Base-by-base conservation (phyloP, 805 yeast species). In the Brettanomyces sp. region DNA sequence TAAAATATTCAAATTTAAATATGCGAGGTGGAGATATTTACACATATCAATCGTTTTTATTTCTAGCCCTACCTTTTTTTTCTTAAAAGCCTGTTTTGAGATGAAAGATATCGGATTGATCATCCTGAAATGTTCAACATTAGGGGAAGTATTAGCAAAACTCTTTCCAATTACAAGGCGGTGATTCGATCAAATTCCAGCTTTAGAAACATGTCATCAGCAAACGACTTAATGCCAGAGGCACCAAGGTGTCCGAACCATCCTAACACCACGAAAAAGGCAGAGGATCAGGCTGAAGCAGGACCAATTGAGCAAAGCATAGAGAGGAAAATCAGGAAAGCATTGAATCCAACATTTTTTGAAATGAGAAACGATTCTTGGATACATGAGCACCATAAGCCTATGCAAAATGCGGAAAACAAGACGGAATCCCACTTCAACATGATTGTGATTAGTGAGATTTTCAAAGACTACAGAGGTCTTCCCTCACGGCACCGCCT, bases 341-440 rank as follows among this genome's bases (percentile, higher is more conserved):
- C 58, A 34, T 71, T 72, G 42, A 56, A 66, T 51, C 95, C 78
- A 22, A 56, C 58, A 7, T 62, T 51, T 52, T 69, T 76, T 52
- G 72, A 67, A 32, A 72, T 91, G 5, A 69, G 68, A 47, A 91
- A 91, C 60, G 97, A 91, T 63, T 86, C 96, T 5, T 79, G 79
- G 63, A 85, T 85, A 59, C 98, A 91, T 63, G 78, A 89, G 2
- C 90, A 86, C 52, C 98, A 91, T 62, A 82, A 80, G 47, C 89
- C 95, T 2, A 74, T 87, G 68, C 73, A 80, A 45, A 88, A 82
- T 4, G 87, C 90, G 7, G 53, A 72, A 2, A 88, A 88, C 62
- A 70, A 68, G 13, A 72, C 74, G 3, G 97, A 91, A 63, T 82
- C 95, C 0, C 97, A 91, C 62, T 88, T 90, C 64, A 66, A 87